phyloP scores from a whole-genome alignment of 2,329 filamentous ascomycete genomes.

The Zalaria obscura region DNA sequence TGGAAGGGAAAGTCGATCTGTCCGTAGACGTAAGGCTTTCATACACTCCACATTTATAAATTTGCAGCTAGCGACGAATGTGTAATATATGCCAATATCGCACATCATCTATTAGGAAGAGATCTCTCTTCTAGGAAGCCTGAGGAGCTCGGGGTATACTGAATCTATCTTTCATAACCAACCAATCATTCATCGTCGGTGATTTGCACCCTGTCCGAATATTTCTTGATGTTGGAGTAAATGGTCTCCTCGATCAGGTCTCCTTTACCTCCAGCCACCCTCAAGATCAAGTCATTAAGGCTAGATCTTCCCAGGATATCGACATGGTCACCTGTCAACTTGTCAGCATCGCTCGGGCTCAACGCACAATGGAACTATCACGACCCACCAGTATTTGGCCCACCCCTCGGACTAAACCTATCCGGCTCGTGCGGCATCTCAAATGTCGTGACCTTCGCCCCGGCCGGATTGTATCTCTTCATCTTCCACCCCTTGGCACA shows the following conservation, averaged over 20 bases:
- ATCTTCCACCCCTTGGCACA: conserved; percentile 90
- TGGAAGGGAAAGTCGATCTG: no score
- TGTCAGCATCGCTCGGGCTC: conserved; percentile 2
- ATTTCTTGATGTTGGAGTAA: conserved; percentile 67
- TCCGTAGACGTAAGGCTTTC: no score
- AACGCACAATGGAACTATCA: not conserved
- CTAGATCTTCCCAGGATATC: conserved; percentile 84
- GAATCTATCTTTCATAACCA: no score
- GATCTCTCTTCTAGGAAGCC: no score
- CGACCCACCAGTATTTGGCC: conserved; percentile 44
- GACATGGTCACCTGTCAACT: conserved; percentile 64
- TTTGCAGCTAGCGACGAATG: no score
- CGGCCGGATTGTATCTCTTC: conserved; percentile 83
- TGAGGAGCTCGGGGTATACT: no score
- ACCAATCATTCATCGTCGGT: conserved; percentile 43
- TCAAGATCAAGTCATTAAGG: conserved; percentile 79
- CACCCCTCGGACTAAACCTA: conserved; percentile 67
- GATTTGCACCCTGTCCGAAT: conserved; percentile 71
- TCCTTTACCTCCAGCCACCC: conserved; percentile 74
- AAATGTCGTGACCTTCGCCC: conserved; percentile 65
- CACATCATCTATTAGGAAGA: no score
- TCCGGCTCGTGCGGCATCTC: conserved; percentile 98
- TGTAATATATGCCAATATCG: no score
- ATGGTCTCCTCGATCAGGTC: conserved; percentile 64
- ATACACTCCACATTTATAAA: no score